These are phyloP conservation scores for Pterothamnion heteromorphum DNA, from an alignment of 31 red algal species.

Conservation along the genomic window DNA sequence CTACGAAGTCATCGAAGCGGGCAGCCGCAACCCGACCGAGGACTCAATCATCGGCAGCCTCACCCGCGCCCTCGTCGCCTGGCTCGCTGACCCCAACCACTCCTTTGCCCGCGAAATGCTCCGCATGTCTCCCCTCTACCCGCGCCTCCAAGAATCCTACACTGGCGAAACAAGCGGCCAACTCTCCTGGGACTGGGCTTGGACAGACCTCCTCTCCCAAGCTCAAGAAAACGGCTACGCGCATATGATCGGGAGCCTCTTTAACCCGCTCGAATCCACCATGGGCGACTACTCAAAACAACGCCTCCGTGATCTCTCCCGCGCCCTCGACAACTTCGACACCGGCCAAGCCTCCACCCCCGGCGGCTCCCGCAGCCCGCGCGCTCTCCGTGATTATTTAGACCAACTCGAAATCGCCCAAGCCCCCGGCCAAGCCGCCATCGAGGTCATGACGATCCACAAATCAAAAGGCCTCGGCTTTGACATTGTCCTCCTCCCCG, in stretches of 20 bases:
- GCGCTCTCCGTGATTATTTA: neutral
- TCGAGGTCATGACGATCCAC: slow-evolving; percentile 26
- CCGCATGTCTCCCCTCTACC: neutral
- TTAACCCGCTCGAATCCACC: neutral
- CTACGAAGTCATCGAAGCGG: neutral
- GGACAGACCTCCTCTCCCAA: neutral
- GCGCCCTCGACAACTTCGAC: neutral
- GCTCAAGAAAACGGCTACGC: neutral
- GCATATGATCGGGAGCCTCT: neutral
- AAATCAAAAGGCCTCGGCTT: slow-evolving; percentile 11
- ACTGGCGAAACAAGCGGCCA: too few species aligned
- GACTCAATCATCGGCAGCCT: neutral
- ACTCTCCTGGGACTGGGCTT: neutral
- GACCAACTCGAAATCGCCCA: neutral
- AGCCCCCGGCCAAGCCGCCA: neutral
- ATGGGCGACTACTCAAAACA: neutral
- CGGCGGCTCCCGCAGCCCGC: too few species aligned
- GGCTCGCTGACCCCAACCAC: neutral
- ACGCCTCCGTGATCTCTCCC: neutral
- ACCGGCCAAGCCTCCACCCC: neutral
- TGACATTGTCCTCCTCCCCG: neutral
- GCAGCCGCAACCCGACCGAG: neutral
- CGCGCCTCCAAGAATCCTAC: neutral
- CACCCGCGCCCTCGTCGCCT: neutral
- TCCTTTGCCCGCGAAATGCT: neutral